Percentiles rank a stretch among this genome's conserved stretches.
Evolutionary conservation across 202 grass and related monocot species (phyloP).

Genomic region (Cymbopogon flexuosus): DNA sequence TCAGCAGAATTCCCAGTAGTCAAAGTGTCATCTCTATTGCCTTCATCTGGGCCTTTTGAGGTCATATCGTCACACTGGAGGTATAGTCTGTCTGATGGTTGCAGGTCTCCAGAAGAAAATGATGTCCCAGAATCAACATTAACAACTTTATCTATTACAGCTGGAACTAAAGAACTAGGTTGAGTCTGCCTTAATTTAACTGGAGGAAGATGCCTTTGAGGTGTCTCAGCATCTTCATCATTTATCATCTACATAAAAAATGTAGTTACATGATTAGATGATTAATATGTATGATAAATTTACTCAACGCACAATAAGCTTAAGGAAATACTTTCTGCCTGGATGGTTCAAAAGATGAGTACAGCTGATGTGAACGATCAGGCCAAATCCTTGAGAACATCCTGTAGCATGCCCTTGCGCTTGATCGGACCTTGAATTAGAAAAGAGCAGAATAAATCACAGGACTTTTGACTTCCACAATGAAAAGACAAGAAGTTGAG

Average conservation of each 20-base stretch:
- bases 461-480: background rate
- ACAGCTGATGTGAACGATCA: constrained; percentile 56
- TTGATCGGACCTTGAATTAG: constrained; percentile 58
- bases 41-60: constrained; percentile 9
- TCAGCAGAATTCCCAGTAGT: constrained; percentile 41
- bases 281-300: constrained; percentile 21
- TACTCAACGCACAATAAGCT: constrained; percentile 1
- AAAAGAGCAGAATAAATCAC: background rate
- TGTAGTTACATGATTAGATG: constrained; percentile 11
- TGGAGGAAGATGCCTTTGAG: constrained; percentile 53
- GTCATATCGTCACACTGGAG: constrained; percentile 30
- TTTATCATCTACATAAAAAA: constrained; percentile 71
- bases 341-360: constrained; percentile 78
- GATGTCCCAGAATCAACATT: constrained; percentile 41
- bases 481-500: constrained; percentile 3
- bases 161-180: constrained; percentile 25
- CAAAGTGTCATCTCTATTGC: constrained; percentile 24
- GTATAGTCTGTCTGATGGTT: constrained; percentile 30
- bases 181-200: constrained; percentile 32
- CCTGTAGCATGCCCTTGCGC: constrained; percentile 75
- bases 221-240: constrained; percentile 62
- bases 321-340: constrained; percentile 73
- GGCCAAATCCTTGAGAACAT: constrained; percentile 86
- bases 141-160: constrained; percentile 49
- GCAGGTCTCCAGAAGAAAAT: constrained; percentile 38